These are phyloP conservation scores for Epichloe uncinata DNA, from an alignment of 2,329 filamentous ascomycete species.

Conservation along the genomic window DNA sequence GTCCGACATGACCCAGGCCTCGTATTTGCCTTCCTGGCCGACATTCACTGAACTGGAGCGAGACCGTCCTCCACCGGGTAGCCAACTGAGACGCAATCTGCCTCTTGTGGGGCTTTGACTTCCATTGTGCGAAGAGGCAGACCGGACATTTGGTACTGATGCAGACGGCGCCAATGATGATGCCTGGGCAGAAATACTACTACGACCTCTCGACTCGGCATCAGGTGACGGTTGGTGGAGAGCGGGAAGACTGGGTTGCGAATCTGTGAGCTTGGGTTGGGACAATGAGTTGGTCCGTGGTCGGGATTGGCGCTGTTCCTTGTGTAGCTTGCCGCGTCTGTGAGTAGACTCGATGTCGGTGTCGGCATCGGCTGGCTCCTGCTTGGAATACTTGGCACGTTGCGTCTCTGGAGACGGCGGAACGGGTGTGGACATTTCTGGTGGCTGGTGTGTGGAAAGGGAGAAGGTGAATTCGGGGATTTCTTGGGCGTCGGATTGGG, in stretches of 20 bases:
- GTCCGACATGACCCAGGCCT: constrained; percentile 43
- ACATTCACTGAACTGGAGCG: constrained; percentile 34
- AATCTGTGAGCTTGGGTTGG: constrained; percentile 12
- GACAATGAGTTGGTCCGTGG: constrained; percentile 22
- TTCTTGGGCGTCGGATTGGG: constrained; percentile 9
- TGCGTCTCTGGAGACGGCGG: constrained; percentile 17
- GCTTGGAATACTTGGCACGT: constrained; percentile 12
- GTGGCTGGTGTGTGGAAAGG: constrained; percentile 10
- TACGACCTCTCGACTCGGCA: constrained; percentile 25
- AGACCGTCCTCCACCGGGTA: constrained; percentile 35
- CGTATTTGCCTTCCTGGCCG: constrained; percentile 10
- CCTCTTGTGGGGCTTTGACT: constrained; percentile 32
- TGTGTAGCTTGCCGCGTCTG: constrained; percentile 18
- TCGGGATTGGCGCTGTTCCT: constrained; percentile 13
- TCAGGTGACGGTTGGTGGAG: constrained; percentile 19
- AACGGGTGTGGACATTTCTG: constrained; percentile 16
- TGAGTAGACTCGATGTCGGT: constrained; percentile 7
- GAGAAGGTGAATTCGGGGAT: constrained; percentile 11
- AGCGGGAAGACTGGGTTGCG: constrained; percentile 12
- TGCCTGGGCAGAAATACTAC: constrained; percentile 36
- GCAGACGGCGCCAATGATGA: constrained; percentile 5
- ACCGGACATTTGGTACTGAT: constrained; percentile 13
- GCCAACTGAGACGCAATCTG: constrained; percentile 39
- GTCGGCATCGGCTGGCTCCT: constrained; percentile 6
- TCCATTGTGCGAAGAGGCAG: constrained; percentile 15